Base-by-base conservation (phyloP, 345 rosid species). In the Brassica nigra region DNA sequence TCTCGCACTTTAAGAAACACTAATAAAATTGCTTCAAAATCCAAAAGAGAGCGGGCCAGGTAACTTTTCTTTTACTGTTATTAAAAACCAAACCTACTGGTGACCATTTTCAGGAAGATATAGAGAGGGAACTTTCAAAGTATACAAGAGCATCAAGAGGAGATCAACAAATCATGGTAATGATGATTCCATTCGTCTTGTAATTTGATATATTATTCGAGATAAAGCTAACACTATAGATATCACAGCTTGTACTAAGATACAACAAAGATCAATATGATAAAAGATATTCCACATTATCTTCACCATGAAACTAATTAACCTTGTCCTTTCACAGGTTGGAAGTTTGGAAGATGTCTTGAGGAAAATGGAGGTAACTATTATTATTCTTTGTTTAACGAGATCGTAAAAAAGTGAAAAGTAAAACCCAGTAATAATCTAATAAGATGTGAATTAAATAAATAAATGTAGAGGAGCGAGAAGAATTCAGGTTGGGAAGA, bases 401-500 rank as follows among this genome's bases (percentile, higher is more conserved):
- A 63, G 59, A 30, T 27, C 4, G 16, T 3, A 57, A 8, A 20
- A 20, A 18, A 18, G 18, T 18, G 18, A 18, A 18, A 73, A 39
- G 37, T 34, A 6, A 31, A 44, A 3, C 10, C 18, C 5, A 0
- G 20, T 31, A 33, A 34, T 47, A 70, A 33, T 37, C 75, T 69
- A 9, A 68, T 15, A 20, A 67, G 8, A 78, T 44, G 30, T 80
- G 68, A 68, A 52, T 44, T 42, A 30, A 55, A 79, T 47, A 65
- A 71, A 67, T 83, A 6, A 76, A 27, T 61, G 65, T 77, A 94
- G 99, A 86, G 47, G 77, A 92, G 90, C 83, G 96, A 91, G 90
- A 87, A 84, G 86, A 91, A 90, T 83, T 90, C 94, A 0, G 98
- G 96, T 10, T 95, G 99, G 99, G 99, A 88, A 67, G 98, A 95